Evolutionary conservation across 768 basidiomycete species (phyloP), one percentile per base, ranked within the genome.

Genomic region (Rhodotorula kratochvilovae): DNA sequence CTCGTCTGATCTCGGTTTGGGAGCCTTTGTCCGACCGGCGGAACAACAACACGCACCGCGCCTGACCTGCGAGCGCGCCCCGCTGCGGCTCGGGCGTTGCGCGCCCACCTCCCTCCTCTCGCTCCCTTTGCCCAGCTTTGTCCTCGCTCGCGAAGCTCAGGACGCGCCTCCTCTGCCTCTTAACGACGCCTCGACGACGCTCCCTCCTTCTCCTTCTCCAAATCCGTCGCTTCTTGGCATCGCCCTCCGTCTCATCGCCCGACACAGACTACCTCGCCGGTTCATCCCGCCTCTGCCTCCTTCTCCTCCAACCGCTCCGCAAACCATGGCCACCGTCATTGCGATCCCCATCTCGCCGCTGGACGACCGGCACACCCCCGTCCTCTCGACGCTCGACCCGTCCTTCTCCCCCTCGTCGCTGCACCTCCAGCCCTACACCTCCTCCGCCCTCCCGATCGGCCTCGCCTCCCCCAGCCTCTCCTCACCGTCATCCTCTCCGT

Each of bases 301-400:
- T 50, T 13, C 6, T 11, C 48, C 48, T 12, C 25, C 25, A 8
- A 27, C 1, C 48, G 7, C 25, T 50, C 23, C 25, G 23, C 17
- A 27, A 27, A 12, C 25, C 15, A 70, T 74, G 64, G 13, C 69
- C 27, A 70, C 69, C 17, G 66, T 67, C 42, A 15, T 63, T 6
- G 31, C 43, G 3, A 59, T 59, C 13, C 66, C 65, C 29, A 50
- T 56, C 39, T 54, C 65, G 11, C 51, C 71, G 5, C 23, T 51
- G 2, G 43, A 42, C n/a, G 57, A 35, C 15, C 57, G 53, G 0
- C 59, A 67, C 62, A 54, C 33, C 0, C 72, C 68, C 10, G 54
- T 67, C n/a, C 54, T 74, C 45, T 70, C 72, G 10, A 74, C 72
- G 25, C 63, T 74, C 55, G 68, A 70, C 43, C 57, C 66, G 6